phyloP scores from a whole-genome alignment of 495 filamentous ascomycete species.

The Trichoderma orchidacearum region DNA sequence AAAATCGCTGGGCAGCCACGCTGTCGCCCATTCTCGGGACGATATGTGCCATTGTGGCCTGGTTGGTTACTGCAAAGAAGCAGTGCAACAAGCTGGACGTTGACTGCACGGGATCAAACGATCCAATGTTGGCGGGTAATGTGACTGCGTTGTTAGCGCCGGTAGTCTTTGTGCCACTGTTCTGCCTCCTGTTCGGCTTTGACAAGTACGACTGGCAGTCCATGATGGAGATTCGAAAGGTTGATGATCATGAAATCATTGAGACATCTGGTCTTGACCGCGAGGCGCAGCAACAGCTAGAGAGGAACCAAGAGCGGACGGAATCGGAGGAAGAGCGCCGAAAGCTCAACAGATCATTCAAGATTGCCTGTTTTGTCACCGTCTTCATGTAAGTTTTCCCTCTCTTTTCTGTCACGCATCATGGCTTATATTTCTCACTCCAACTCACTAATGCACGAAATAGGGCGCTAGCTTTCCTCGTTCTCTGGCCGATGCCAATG shows the following conservation, averaged over 20 bases:
- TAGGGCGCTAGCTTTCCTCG: slow-evolving; percentile 44
- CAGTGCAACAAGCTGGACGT: slow-evolving; percentile 47
- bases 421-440: not conserved
- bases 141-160: slow-evolving; percentile 56
- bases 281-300: slow-evolving; percentile 21
- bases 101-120: slow-evolving; percentile 49
- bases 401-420: no score
- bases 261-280: slow-evolving; percentile 47
- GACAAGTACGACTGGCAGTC: slow-evolving; percentile 66
- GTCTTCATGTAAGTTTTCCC: slow-evolving; percentile 34
- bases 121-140: slow-evolving; percentile 72
- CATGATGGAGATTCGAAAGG: slow-evolving; percentile 60
- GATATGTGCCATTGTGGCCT: slow-evolving; percentile 48
- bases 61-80: slow-evolving; percentile 57
- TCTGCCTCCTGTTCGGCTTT: slow-evolving; percentile 48
- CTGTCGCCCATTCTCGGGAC: slow-evolving; percentile 51
- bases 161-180: slow-evolving; percentile 52
- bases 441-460: not conserved
- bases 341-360: slow-evolving; percentile 47
- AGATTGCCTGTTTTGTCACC: slow-evolving; percentile 50
- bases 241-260: slow-evolving; percentile 57
- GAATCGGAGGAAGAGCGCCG: slow-evolving; percentile 35
- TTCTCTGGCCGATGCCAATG: slow-evolving; percentile 78
- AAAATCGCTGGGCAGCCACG: slow-evolving; percentile 51
- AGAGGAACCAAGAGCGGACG: slow-evolving; percentile 4